Evolutionary conservation across 176 grass and related monocot genomes (phyloP), one percentile per base, ranked within the genome.

Genomic region (Metroxylon sagu): DNA sequence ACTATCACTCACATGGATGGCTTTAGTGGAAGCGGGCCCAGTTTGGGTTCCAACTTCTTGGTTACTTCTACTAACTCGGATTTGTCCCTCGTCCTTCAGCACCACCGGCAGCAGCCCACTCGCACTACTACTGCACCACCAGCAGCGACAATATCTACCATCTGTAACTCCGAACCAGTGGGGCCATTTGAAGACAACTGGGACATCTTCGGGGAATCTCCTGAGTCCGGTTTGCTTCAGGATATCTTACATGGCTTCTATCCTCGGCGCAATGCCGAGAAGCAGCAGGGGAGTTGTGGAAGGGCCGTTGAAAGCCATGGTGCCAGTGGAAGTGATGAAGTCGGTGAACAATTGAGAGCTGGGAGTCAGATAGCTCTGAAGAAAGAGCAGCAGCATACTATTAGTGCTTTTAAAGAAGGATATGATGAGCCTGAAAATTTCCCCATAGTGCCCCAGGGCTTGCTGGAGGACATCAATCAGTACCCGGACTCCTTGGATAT

Each of bases 161-260:
- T 57, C 2, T 49, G 49, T 4, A 39, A 29, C 15, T 26, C 54
- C 0, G 39, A 29, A 2, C 26, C 6, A 0, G 57, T 26, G 25
- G 73, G 72, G 0, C 61, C 30, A 19, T 19, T 2, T 2, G 49
- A 35, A 26, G 76, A 82, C 51, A 71, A 57, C 10, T 78, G 79
- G 72, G 71, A 71, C 71, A 55, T 98, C 51, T 64, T 98, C 51
- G 48, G 17, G n/a, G 93, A 92, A 35, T 79, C 82, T 6, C 70
- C 84, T 0, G 84, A 78, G n/a, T 77, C 82, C 0, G 87, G 93
- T 3, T 67, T 98, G 1, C 84, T 98, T 4, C 78, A 92, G 71
- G 93, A 98, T 48, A 83, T 90, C 26, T 75, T 98, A 48, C 73
- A 89, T 43, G 93, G 74, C 14, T 92, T 85, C 81, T 87, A 85